Conservation (phyloP, 352 stramenopile species). For the Phytophthora cactorum region DNA sequence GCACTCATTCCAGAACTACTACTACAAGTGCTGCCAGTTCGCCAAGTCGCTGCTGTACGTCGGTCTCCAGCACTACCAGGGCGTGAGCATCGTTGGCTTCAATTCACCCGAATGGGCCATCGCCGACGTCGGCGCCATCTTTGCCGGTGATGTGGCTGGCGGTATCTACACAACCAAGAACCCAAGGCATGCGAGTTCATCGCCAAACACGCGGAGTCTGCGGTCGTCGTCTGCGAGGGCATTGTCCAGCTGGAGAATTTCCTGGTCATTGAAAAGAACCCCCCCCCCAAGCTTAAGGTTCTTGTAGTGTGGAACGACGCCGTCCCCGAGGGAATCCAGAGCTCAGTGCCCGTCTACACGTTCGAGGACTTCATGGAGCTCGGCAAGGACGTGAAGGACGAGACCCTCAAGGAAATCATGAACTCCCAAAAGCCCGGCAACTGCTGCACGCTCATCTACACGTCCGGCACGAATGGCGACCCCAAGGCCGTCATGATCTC, state of each 20-base stretch:
- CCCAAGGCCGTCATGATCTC: too few species aligned
- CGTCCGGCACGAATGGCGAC: too few species aligned
- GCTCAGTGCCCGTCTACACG: slow-evolving; percentile 71
- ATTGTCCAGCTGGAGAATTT: slow-evolving; percentile 95
- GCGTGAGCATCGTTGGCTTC: slow-evolving; percentile 91
- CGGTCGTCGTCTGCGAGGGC: slow-evolving; percentile 94
- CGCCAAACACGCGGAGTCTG: slow-evolving; percentile 92
- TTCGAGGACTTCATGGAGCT: slow-evolving; percentile 85
- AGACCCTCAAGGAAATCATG: slow-evolving; percentile 75
- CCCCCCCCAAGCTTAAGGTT: slow-evolving; percentile 93
- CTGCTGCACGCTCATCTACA: too few species aligned
- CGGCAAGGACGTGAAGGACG: slow-evolving; percentile 67
- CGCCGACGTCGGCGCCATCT: slow-evolving; percentile 92
- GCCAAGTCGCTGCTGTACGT: slow-evolving; percentile 81
- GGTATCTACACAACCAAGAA: slow-evolving; percentile 98
- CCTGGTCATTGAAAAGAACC: slow-evolving; percentile 80
- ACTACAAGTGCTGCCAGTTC: slow-evolving; percentile 76
- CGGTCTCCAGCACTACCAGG: slow-evolving; percentile 75
- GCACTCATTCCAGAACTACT: slow-evolving; percentile 78
- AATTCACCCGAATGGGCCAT: slow-evolving; percentile 95
- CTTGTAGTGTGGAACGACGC: slow-evolving; percentile 93
- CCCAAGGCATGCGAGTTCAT: slow-evolving; percentile 93
- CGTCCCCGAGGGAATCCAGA: slow-evolving; percentile 71
- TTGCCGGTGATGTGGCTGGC: slow-evolving; percentile 90
- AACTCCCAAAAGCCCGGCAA: slow-evolving; percentile 81